phyloP scores from a whole-genome alignment of 441 rosid species.

The Cnidoscolus chayamansa region DNA sequence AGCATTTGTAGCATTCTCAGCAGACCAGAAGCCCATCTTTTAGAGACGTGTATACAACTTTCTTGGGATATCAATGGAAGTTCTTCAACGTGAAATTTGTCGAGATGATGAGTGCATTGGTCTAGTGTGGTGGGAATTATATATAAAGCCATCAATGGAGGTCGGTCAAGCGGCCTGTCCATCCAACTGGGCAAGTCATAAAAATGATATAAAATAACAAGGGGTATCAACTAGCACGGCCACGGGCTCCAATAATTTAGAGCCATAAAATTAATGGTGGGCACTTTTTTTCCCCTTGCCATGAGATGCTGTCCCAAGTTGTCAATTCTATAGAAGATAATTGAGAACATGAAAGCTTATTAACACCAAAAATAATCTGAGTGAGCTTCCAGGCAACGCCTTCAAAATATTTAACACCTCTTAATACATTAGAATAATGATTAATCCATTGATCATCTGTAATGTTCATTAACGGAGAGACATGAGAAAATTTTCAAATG shows the following conservation, averaged over 20 bases:
- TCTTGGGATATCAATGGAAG: not conserved
- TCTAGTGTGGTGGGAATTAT: not conserved
- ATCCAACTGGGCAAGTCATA: slow-evolving; percentile 21
- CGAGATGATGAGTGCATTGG: slow-evolving; percentile 26
- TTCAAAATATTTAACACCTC: slow-evolving; percentile 9
- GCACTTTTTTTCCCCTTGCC: not conserved
- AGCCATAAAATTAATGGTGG: not conserved
- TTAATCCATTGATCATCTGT: slow-evolving; percentile 42
- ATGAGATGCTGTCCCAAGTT: not conserved
- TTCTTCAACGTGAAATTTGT: slow-evolving; percentile 9
- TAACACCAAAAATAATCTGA: not conserved
- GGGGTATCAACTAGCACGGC: slow-evolving; percentile 9
- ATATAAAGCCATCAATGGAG: not conserved
- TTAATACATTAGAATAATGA: slow-evolving; percentile 1
- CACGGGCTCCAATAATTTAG: slow-evolving; percentile 21
- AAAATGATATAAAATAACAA: not conserved
- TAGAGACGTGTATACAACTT: not conserved
- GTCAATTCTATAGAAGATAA: not conserved
- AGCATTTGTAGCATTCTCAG: slow-evolving; percentile 93
- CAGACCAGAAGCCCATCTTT: slow-evolving; percentile 84
- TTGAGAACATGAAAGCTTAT: not conserved
- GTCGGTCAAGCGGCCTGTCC: slow-evolving; percentile 15
- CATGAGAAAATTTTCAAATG: slow-evolving; percentile 34
- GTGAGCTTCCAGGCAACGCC: slow-evolving; percentile 20
- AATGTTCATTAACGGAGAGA: slow-evolving; percentile 39